These are phyloP conservation scores for Scheffersomyces parashehatae DNA, from an alignment of 1,139 yeast genomes.

Conservation along the genomic window DNA sequence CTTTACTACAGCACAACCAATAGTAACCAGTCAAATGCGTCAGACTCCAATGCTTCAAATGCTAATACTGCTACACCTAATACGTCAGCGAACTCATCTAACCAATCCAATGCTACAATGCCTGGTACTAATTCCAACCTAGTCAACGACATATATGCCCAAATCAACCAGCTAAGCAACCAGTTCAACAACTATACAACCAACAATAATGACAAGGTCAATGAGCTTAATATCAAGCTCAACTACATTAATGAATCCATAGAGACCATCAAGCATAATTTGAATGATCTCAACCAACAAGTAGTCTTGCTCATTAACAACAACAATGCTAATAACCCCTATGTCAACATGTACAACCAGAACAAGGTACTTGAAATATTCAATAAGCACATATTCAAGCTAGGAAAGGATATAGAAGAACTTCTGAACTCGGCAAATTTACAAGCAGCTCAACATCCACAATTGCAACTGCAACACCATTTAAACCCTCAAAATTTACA, in stretches of 20 bases:
- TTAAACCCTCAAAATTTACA: neutral
- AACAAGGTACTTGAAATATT: conserved; percentile 19
- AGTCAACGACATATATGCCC: conserved; percentile 10
- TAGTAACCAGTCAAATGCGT: conserved; percentile 2
- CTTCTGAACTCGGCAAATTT: conserved; percentile 1
- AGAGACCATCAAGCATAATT: conserved; percentile 12
- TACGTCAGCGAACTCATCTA: neutral
- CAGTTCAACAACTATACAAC: conserved; percentile 20
- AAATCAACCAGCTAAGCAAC: conserved; percentile 15
- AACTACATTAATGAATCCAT: conserved; percentile 27
- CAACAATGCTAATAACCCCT: conserved; percentile 2
- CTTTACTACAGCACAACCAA: conserved; percentile 10
- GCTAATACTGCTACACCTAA: conserved; percentile 3
- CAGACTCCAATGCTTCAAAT: conserved; percentile 6
- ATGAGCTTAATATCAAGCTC: conserved; percentile 24
- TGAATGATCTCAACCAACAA: conserved; percentile 13
- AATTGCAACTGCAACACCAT: conserved; percentile 6
- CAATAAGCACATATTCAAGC: conserved; percentile 21
- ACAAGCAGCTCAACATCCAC: conserved; percentile 2
- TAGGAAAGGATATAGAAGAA: conserved; percentile 28
- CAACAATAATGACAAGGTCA: conserved; percentile 22
- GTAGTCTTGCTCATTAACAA: conserved; percentile 11
- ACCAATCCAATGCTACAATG: neutral
- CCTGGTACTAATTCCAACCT: conserved; percentile 1
- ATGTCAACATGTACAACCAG: conserved; percentile 5